Conservation (phyloP, 192 early-diverging fungal genomes). For the Umbelopsis sp. region DNA sequence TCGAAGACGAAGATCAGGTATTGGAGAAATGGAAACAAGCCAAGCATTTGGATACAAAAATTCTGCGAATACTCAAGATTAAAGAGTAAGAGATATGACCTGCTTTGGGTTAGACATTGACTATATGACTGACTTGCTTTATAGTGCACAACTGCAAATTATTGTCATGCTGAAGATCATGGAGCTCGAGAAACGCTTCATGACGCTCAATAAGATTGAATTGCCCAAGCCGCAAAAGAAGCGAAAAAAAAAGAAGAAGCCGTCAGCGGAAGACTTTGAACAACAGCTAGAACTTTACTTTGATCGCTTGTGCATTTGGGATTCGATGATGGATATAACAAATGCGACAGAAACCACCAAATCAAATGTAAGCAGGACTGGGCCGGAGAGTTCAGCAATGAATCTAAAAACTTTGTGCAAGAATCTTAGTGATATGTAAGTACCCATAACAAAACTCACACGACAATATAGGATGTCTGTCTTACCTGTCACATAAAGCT, state of each 20-base stretch:
- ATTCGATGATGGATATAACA: conserved; percentile 3
- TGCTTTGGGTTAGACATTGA: neutral
- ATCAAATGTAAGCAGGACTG: neutral
- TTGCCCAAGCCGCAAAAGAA: conserved; percentile 18
- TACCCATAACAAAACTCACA: neutral
- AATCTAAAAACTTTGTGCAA: neutral
- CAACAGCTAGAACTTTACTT: conserved; percentile 20
- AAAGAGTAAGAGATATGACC: neutral
- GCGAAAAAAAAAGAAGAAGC: conserved; percentile 1
- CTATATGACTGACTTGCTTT: neutral
- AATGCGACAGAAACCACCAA: neutral
- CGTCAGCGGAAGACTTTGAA: neutral
- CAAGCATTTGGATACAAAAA: neutral
- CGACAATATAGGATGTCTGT: neutral
- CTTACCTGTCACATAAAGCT: neutral
- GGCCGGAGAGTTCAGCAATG: neutral
- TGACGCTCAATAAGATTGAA: conserved; percentile 6
- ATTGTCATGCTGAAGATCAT: conserved; percentile 14
- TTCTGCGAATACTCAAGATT: neutral
- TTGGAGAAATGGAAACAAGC: conserved; percentile 4
- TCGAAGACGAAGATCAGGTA: neutral
- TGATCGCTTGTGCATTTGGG: conserved; percentile 25
- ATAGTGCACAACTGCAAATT: conserved; percentile 20
- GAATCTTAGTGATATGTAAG: conserved; percentile 14
- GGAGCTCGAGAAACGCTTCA: conserved; percentile 10